Evolutionary conservation across 1,284 basidiomycete species (phyloP).

Genomic region (Trametes versicolor): DNA sequence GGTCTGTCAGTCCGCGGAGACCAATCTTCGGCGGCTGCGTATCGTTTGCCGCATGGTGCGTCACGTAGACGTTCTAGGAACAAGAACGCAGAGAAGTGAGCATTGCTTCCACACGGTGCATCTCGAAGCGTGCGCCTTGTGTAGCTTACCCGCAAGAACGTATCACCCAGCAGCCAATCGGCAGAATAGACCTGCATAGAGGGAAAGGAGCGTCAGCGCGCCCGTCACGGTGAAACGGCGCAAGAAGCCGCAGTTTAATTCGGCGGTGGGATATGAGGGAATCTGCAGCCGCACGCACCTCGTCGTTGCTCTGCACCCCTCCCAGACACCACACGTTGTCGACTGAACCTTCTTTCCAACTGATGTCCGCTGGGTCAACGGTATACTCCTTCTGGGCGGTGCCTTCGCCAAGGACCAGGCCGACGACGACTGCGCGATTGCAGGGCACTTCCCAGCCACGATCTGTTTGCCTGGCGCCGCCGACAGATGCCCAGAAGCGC

Average conservation of each 20-base stretch:
- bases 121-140: slow-evolving; percentile 1
- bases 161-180: slow-evolving; percentile 70
- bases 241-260: slow-evolving; percentile 4
- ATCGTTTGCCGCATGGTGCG: slow-evolving; percentile 56
- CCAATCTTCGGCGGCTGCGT: slow-evolving; percentile 56
- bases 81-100: slow-evolving; percentile 20
- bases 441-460: slow-evolving; percentile 63
- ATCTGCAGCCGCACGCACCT: slow-evolving; percentile 49
- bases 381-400: slow-evolving; percentile 50
- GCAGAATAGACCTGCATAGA: slow-evolving; percentile 59
- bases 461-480: slow-evolving; percentile 52
- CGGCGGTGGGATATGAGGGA: slow-evolving; percentile 3
- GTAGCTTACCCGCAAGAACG: slow-evolving; percentile 59
- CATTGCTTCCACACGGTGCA: slow-evolving; percentile 9
- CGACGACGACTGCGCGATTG: slow-evolving; percentile 55
- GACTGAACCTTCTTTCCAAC: slow-evolving; percentile 54
- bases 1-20: slow-evolving; percentile 57
- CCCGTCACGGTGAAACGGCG: slow-evolving; percentile 21
- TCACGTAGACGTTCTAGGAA: slow-evolving; percentile 62
- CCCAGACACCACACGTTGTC: slow-evolving; percentile 63
- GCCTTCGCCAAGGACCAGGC: slow-evolving; percentile 57
- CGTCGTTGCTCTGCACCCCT: slow-evolving; percentile 65
- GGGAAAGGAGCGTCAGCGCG: slow-evolving; percentile 20
- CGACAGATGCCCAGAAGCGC: slow-evolving; percentile 58
- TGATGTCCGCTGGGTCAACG: slow-evolving; percentile 63